These are phyloP conservation scores for Kuraishia cidri DNA, from an alignment of 805 yeast species.

Conservation along the genomic window DNA sequence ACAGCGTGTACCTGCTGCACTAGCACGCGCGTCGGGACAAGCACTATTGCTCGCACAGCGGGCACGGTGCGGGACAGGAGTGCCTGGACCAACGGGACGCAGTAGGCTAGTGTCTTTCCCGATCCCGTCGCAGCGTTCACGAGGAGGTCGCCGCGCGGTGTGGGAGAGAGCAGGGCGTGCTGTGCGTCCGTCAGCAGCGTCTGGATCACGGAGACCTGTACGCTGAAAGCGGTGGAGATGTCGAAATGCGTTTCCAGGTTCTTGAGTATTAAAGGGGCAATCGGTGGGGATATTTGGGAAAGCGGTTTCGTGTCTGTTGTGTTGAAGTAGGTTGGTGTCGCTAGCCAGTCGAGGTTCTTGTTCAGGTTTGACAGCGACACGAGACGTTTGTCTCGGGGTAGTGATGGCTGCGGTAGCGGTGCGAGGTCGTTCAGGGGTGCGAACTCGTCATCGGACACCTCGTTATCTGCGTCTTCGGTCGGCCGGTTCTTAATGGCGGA, in stretches of 20 bases:
- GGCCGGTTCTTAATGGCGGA: slow-evolving; percentile 20
- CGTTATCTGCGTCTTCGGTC: slow-evolving; percentile 8
- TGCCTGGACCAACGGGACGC: slow-evolving; percentile 72
- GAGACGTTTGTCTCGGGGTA: slow-evolving; percentile 43
- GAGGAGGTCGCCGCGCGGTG: slow-evolving; percentile 62
- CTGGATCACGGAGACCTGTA: slow-evolving; percentile 64
- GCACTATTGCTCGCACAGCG: slow-evolving; percentile 60
- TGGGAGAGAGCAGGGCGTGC: slow-evolving; percentile 33
- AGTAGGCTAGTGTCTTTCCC: slow-evolving; percentile 89
- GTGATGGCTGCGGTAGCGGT: slow-evolving; percentile 81
- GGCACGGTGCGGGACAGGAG: slow-evolving; percentile 61
- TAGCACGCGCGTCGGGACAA: slow-evolving; percentile 88
- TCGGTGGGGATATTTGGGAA: slow-evolving; percentile 26
- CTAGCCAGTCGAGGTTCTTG: slow-evolving; percentile 53
- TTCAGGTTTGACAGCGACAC: slow-evolving; percentile 20
- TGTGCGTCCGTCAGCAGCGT: slow-evolving; percentile 33
- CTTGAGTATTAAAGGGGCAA: slow-evolving; percentile 30
- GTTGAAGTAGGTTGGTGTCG: slow-evolving; percentile 48
- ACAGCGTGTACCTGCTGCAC: slow-evolving; percentile 74
- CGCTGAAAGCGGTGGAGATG: slow-evolving; percentile 59
- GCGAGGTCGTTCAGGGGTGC: slow-evolving; percentile 34
- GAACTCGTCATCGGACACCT: slow-evolving; percentile 15
- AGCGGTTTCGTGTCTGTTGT: slow-evolving; percentile 41
- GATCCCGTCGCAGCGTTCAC: slow-evolving; percentile 96
- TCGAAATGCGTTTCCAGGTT: slow-evolving; percentile 37